Evolutionary conservation across 306 rosid genomes (phyloP).

Genomic region (Casuarina cunninghamiana): DNA sequence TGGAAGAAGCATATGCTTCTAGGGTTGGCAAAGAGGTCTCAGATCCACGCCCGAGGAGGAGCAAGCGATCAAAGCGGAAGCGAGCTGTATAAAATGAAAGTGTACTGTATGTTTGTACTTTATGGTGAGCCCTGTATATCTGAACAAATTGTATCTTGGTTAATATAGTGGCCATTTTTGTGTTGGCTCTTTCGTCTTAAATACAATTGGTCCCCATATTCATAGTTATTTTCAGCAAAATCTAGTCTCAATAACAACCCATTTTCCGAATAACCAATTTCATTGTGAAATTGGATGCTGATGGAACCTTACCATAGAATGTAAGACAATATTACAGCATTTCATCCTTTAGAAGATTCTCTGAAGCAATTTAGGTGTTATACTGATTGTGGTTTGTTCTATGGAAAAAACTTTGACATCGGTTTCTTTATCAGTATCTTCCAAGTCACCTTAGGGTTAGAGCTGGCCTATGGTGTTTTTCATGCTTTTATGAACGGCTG

Average conservation of each 20-base stretch:
- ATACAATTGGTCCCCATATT: constrained; percentile 34
- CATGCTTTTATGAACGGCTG: not conserved
- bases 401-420: not conserved
- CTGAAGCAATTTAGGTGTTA: not conserved
- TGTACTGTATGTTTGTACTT: constrained; percentile 53
- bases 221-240: constrained; percentile 9
- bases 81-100: constrained; percentile 57
- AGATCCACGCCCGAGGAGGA: constrained; percentile 72
- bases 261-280: not conserved
- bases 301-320: not conserved
- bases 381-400: not conserved
- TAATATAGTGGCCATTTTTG: constrained; percentile 44
- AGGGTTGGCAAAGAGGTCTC: constrained; percentile 52
- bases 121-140: constrained; percentile 67
- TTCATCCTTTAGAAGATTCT: not conserved
- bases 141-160: constrained; percentile 43
- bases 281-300: not conserved
- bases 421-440: not conserved
- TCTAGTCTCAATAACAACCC: constrained; percentile 13
- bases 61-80: constrained; percentile 95
- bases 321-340: not conserved
- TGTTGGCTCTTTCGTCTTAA: constrained; percentile 51
- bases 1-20: constrained; percentile 68
- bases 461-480: not conserved
- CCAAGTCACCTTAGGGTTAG: not conserved